phyloP scores from a whole-genome alignment of 495 filamentous ascomycete genomes.

The Astrothelium macrocarpum region DNA sequence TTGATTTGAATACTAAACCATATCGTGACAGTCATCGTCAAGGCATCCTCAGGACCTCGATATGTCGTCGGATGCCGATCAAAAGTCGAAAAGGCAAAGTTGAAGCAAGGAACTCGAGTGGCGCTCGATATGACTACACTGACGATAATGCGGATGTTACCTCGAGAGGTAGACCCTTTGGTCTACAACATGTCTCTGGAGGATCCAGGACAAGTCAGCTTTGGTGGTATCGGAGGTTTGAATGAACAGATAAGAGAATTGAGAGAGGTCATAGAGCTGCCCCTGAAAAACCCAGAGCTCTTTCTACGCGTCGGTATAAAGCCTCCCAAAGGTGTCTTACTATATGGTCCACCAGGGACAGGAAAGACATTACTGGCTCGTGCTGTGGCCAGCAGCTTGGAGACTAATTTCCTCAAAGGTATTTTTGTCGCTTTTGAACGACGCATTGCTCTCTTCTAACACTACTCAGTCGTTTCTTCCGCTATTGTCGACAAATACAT shows the following conservation, averaged over 20 bases:
- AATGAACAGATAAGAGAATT: constrained; percentile 99
- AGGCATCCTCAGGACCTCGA: constrained; percentile 91
- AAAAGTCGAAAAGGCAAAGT: constrained; percentile 91
- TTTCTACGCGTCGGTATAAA: constrained; percentile 98
- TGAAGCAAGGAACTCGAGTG: constrained; percentile 97
- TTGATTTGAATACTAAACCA: neutral
- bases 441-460: constrained; percentile 21
- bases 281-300: constrained; percentile 96
- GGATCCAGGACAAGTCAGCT: constrained; percentile 95
- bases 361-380: constrained; percentile 94
- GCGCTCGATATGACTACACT: constrained; percentile 99
- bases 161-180: constrained; percentile 93
- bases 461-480: constrained; percentile 78
- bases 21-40: constrained; percentile 50
- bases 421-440: constrained; percentile 14
- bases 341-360: constrained; percentile 96
- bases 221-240: constrained; percentile 95
- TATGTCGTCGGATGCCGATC: constrained; percentile 98
- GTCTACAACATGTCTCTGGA: constrained; percentile 99
- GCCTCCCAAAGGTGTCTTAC: constrained; percentile 91
- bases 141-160: constrained; percentile 99
- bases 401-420: constrained; percentile 99
- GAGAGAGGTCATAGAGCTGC: constrained; percentile 94
- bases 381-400: constrained; percentile 91
- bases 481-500: constrained; percentile 99